phyloP scores from a whole-genome alignment of 2,329 filamentous ascomycete genomes.

The Sporothrix inflata region DNA sequence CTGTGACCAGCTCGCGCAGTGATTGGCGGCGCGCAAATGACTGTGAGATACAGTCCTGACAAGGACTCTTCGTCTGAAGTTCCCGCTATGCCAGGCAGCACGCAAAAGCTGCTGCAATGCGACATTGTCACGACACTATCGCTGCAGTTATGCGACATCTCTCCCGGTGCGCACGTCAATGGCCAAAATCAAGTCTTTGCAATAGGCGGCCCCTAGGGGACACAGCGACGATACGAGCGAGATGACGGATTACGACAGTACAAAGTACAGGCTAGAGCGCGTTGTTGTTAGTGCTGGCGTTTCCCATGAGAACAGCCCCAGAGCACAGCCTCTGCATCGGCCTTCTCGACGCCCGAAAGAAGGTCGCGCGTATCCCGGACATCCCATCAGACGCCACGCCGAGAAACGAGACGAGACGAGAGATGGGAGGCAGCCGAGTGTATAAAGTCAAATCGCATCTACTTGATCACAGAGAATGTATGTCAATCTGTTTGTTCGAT shows the following conservation, averaged over 20 bases:
- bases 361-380: not conserved
- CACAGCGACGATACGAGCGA: not conserved
- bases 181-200: not conserved
- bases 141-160: not conserved
- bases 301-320: not conserved
- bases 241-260: not conserved
- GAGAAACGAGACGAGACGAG: slow-evolving; percentile 21
- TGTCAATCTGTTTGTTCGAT: not conserved
- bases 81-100: not conserved
- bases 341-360: not conserved
- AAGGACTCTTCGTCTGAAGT: not conserved
- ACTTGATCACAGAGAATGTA: not conserved
- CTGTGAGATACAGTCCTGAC: slow-evolving; percentile 6
- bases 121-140: slow-evolving; percentile 5
- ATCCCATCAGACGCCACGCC: not conserved
- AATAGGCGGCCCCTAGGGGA: too few species aligned
- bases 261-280: not conserved
- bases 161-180: not conserved
- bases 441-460: not conserved
- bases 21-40: slow-evolving; percentile 13
- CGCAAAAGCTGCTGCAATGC: not conserved
- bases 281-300: slow-evolving; percentile 8
- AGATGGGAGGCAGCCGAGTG: slow-evolving; percentile 12
- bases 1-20: not conserved
- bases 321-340: slow-evolving; percentile 15